Base-by-base conservation (phyloP, 495 filamentous ascomycete genomes). In the Aspergillus steynii region DNA sequence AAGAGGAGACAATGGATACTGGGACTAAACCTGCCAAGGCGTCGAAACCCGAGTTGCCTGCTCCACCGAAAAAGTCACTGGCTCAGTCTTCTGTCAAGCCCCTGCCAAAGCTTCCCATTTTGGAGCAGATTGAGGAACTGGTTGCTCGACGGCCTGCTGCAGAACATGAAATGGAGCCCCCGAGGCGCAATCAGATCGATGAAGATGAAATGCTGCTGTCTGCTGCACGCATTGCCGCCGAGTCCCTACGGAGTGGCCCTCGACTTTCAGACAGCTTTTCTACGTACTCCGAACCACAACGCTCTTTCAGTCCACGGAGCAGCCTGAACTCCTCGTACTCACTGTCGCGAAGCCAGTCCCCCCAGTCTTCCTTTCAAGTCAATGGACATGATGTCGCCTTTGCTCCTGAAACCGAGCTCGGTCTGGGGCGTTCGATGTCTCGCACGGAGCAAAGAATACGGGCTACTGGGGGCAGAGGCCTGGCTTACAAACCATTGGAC, bases 191-290 rank as follows among this genome's bases (percentile, higher is more conserved):
- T 42, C 70, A 75, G 57, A 62, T 80, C 47, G 77, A 80, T 29
- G 72, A 78, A 59, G 78, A 80, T 49, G 78, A 80, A 56, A 61
- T 80, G 6, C 67, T 78, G 10, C 65, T 80, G 3, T 75, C 71
- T 27, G 71, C 74, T 6, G 78, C 78, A 10, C 77, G 78, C 3
- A 80, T 80, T 20, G 71, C 73, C 28, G 77, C 77, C 15, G 75
- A 80, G 63, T 68, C 74, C 12, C 53, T 80, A 7, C 65, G 73
- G 32, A 75, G 61, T 15, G 78, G 78, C 3, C 76, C 75, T 8
- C 69, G 63, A 10, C 67, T 79, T 34, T 62, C 73, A 6, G 74
- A 76, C 31, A 58, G 49, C 7, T 67, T 46, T 46, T 61, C 67
- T n/a, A 34, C 61, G n/a, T 55, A 66, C 10, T 64, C 60, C 46